Base-by-base conservation (phyloP, 2,329 filamentous ascomycete genomes). In the Colletotrichum karsti region DNA sequence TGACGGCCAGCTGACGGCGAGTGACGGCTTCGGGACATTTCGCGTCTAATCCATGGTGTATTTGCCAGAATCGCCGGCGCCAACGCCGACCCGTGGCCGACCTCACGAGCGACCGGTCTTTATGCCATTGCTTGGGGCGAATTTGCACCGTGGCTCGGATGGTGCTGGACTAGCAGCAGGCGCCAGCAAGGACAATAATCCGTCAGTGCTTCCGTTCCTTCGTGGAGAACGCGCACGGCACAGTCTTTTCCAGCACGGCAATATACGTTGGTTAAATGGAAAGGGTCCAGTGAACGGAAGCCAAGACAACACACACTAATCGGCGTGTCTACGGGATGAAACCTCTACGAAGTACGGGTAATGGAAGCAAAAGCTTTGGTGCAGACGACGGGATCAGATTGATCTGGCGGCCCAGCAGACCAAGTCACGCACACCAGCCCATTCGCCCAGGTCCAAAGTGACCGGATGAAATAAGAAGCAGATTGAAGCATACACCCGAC, bases 281-380 rank as follows among this genome's bases (percentile, higher is more conserved):
- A 54, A 68, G 65, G 65, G 65, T 68, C 60, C 61, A 50, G 51
- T 26, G 41, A 24, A 37, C 24, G 22, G 26, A 13, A 57, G 39
- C 60, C 44, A 48, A 37, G 53, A 55, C 61, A 39, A 46, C 30
- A 37, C 24, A 30, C 26, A 41, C 55, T 37, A 37, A 53, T 55
- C 53, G 39, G 60, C 15, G 37, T 55, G 53, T 39, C 51, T 54
- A 68, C 53, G 33, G 65, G 65, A 68, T 68, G 65, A 68, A 68
- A 68, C 60, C 51, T 63, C 58, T 15, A 61, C 20, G 50, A 33
- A 22, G 20, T 33, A 53, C 54, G 33, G 37, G 53, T 30, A 48
- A 58, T 48, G 24, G 39, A 54, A 30, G 18, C 7, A 35, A 41
- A 41, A 46, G 44, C 37, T 50, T 37, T 56, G 37, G 54, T 48